Conservation (phyloP, 441 rosid species). For the Gossypium laxum region DNA sequence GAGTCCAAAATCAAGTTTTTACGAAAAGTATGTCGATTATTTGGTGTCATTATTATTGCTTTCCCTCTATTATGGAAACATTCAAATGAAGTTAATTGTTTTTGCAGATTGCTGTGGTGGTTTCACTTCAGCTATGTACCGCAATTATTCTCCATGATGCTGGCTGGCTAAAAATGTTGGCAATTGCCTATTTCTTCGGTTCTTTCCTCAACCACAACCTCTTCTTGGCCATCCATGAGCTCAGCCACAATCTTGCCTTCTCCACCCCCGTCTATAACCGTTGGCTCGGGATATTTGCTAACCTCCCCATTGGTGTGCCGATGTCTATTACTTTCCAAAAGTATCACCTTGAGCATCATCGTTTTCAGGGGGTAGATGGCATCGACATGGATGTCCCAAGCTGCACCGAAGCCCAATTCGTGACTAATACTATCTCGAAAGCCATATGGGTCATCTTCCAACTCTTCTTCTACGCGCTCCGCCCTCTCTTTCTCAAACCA, state of each 20-base stretch:
- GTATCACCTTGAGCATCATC: constrained; percentile 88
- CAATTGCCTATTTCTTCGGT: constrained; percentile 66
- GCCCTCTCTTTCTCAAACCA: constrained; percentile 74
- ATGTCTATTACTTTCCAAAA: constrained; percentile 90
- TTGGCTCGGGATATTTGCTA: constrained; percentile 86
- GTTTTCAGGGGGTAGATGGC: constrained; percentile 84
- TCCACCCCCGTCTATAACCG: constrained; percentile 68
- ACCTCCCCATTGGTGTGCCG: constrained; percentile 82
- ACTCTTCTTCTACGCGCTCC: constrained; percentile 77
- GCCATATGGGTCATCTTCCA: constrained; percentile 69
- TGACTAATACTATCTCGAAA: constrained; percentile 45
- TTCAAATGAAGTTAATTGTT: not conserved
- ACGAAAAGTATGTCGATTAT: not conserved
- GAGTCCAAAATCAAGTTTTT: not conserved
- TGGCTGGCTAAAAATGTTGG: constrained; percentile 62
- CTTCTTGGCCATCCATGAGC: constrained; percentile 82
- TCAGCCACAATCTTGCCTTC: constrained; percentile 87
- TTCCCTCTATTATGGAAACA: not conserved
- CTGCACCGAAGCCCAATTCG: constrained; percentile 48
- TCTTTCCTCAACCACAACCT: constrained; percentile 86
- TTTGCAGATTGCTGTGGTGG: constrained; percentile 53
- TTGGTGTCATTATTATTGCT: not conserved
- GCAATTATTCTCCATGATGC: constrained; percentile 52
- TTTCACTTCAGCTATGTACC: constrained; percentile 57
- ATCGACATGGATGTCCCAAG: constrained; percentile 80